Conservation (phyloP, 2,329 filamentous ascomycete species). For the Huntiella bhutanensis region DNA sequence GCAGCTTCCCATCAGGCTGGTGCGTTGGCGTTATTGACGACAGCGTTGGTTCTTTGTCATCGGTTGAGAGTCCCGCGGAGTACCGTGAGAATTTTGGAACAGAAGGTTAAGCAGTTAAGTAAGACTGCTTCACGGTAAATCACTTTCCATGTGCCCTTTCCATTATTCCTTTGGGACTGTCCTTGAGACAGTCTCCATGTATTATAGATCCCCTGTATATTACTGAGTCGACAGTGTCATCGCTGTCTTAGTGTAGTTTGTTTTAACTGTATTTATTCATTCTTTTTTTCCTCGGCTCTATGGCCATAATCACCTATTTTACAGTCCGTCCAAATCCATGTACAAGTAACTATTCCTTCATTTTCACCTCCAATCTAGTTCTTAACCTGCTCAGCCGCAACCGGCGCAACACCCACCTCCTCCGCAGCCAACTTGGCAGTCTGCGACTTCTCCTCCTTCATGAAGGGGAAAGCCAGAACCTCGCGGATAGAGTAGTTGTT, state of each 20-base stretch:
- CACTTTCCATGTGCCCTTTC: not conserved
- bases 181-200: too few species aligned
- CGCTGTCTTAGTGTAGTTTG: not conserved
- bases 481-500: slow-evolving; percentile 90
- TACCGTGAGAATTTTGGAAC: slow-evolving; percentile 40
- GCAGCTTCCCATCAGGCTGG: slow-evolving; percentile 89
- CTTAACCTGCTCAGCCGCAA: slow-evolving; percentile 38
- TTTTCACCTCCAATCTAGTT: slow-evolving; percentile 9
- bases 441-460: slow-evolving; percentile 58
- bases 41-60: slow-evolving; percentile 60
- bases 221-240: not conserved
- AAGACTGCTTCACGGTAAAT: slow-evolving; percentile 10
- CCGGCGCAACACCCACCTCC: slow-evolving; percentile 38
- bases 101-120: slow-evolving; percentile 19
- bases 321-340: not conserved
- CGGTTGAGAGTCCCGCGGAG: slow-evolving; percentile 55
- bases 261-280: slow-evolving; percentile 1
- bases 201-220: not conserved
- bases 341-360: not conserved
- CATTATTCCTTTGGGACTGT: too few species aligned
- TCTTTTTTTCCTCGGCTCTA: slow-evolving; percentile 3
- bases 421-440: slow-evolving; percentile 38
- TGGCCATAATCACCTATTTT: slow-evolving; percentile 10
- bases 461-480: slow-evolving; percentile 90
- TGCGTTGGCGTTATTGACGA: slow-evolving; percentile 65